Base-by-base conservation (phyloP, 1,139 yeast species). In the Suhomyces maxii region DNA sequence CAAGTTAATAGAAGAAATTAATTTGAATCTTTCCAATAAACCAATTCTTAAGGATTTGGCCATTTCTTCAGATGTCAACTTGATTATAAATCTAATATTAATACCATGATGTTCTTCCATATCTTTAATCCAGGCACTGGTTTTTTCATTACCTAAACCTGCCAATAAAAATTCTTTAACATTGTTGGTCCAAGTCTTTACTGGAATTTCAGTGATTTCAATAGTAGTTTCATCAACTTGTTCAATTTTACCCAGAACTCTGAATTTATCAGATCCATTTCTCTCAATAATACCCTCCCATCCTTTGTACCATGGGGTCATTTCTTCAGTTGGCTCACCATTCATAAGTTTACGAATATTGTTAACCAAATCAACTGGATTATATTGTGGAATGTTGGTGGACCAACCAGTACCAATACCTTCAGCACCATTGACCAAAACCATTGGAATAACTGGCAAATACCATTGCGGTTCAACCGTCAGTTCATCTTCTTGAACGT, bases 321-420 rank as follows among this genome's bases (percentile, higher is more conserved):
- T 83, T 39, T 86, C 89, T 37, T 71, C 76, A 64, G 83, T 65
- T 36, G 82, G 86, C 56, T 89, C 87, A 9, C 84, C 88, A 30
- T 76, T 74, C 91, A 95, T 84, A 57, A 93, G 63, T 38, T 80
- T 79, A 48, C 82, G 79, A 34, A 95, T 71, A 58, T 95, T 93
- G 2, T 68, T 72, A 26, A 89, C 90, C 51, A 95, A 75, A 62
- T 93, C 99, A 26, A 66, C 61, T 0, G 99, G 99, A 62, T 93
- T 90, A 67, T 80, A 93, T 38, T 88, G 83, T 2, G 99, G 99
- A 53, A 95, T 86, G 52, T 82, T 84, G 1, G 99, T 90, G 51
- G 97, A 89, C 98, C 99, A 95, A 57, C 99, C 99, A 42, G 99
- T 91, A 55, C 99, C 99, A 65, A 95, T 95, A 70, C 99, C 99